Conservation (phyloP, 495 filamentous ascomycete species). For the Penicillium simplicissimum region DNA sequence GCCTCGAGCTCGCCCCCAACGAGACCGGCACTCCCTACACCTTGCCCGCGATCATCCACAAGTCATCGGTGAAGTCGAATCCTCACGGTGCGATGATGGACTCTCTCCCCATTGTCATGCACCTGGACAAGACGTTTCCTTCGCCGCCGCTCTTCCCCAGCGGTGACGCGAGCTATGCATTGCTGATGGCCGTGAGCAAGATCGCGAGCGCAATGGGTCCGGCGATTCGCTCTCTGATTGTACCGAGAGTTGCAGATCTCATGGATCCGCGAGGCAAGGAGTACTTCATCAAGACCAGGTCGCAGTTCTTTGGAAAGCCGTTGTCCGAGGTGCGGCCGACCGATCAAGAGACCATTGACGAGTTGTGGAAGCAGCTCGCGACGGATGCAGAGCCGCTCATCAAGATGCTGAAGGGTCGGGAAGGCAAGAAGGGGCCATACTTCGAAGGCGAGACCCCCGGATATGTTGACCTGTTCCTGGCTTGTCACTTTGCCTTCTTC, state of each 20-base stretch:
- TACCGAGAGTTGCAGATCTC: constrained; percentile 25
- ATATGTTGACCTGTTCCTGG: constrained; percentile 30
- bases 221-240: constrained; percentile 9
- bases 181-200: constrained; percentile 42
- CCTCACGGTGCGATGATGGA: constrained; percentile 38
- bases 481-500: constrained; percentile 23
- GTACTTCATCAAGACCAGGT: constrained; percentile 36
- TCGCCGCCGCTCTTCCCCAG: constrained; percentile 34
- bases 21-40: constrained; percentile 30
- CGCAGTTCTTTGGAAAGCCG: constrained; percentile 32
- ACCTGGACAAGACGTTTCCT: constrained; percentile 39
- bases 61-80: constrained; percentile 27
- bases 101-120: constrained; percentile 39
- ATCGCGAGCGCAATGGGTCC: constrained; percentile 30
- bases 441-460: constrained; percentile 33
- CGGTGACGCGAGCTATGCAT: constrained; percentile 34
- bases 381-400: constrained; percentile 17
- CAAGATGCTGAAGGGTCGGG: constrained; percentile 27
- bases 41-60: constrained; percentile 42
- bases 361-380: constrained; percentile 20
- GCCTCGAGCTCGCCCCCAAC: constrained; percentile 28
- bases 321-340: constrained; percentile 31
- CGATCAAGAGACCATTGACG: constrained; percentile 17
- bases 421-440: constrained; percentile 35
- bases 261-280: constrained; percentile 34